phyloP scores from a whole-genome alignment of 202 grass and related monocot species.

The Eragrostis tef region DNA sequence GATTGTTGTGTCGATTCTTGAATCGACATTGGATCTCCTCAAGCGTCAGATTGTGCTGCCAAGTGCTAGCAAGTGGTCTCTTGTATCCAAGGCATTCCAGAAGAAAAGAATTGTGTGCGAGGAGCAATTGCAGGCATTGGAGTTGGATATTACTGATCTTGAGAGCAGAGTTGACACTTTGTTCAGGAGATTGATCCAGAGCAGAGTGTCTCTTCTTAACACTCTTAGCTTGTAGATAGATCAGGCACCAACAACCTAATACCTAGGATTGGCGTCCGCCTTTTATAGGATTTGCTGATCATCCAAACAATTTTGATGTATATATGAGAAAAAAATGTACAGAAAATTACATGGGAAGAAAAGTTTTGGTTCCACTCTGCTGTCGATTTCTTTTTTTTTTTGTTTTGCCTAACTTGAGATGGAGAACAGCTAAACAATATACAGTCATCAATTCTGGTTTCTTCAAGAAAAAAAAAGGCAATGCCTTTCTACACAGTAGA shows the following conservation, averaged over 20 bases:
- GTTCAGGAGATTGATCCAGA: constrained; percentile 54
- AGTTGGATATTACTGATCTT: constrained; percentile 46
- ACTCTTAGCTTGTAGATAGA: constrained; percentile 54
- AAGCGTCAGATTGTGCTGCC: background rate
- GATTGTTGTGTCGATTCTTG: constrained; percentile 38
- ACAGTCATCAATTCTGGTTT: background rate
- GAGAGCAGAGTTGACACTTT: constrained; percentile 46
- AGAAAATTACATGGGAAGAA: constrained; percentile 23
- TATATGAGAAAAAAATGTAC: constrained; percentile 37
- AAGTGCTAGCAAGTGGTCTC: constrained; percentile 52
- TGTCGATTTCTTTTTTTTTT: background rate
- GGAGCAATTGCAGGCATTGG: constrained; percentile 37
- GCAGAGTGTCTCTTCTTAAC: constrained; percentile 67
- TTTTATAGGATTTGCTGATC: constrained; percentile 52
- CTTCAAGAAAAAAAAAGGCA: background rate
- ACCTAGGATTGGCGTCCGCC: constrained; percentile 33
- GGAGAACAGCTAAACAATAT: background rate
- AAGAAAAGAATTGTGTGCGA: background rate
- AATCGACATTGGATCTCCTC: constrained; percentile 38
- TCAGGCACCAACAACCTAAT: background rate
- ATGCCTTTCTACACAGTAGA: background rate
- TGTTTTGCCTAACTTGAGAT: background rate
- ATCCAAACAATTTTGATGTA: constrained; percentile 38
- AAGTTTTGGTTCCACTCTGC: constrained; percentile 19
- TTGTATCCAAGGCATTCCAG: constrained; percentile 47